A percentile compares a stretch with the other conserved stretches of the same genome.
Conservation (phyloP, 2,329 filamentous ascomycete genomes). For the Aspergillus carbonarius region DNA sequence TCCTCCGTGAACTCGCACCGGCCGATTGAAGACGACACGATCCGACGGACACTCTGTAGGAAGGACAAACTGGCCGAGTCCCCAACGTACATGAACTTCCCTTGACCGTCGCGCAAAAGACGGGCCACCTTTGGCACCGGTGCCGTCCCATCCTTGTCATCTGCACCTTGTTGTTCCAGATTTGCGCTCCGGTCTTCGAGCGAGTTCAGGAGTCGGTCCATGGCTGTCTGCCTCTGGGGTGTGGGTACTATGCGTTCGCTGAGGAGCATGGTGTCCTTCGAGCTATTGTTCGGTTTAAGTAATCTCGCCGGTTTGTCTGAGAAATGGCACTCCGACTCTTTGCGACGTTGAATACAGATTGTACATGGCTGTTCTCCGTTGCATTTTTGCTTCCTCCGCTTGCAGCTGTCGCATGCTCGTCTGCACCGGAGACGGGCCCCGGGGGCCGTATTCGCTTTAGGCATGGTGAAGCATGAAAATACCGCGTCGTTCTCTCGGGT, state of each 20-base stretch:
- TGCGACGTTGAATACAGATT: slow-evolving; percentile 49
- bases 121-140: slow-evolving; percentile 43
- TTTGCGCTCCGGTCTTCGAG: slow-evolving; percentile 33
- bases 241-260: slow-evolving; percentile 32
- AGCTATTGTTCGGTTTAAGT: slow-evolving; percentile 28
- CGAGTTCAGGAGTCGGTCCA: slow-evolving; percentile 35
- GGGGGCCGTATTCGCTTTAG: slow-evolving; percentile 30
- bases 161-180: slow-evolving; percentile 28
- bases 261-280: slow-evolving; percentile 34
- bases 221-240: slow-evolving; percentile 34
- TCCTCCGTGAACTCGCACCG: slow-evolving; percentile 44
- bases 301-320: slow-evolving; percentile 36
- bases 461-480: slow-evolving; percentile 21
- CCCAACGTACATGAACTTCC: slow-evolving; percentile 56
- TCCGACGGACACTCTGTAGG: slow-evolving; percentile 52
- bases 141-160: slow-evolving; percentile 35
- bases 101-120: slow-evolving; percentile 53
- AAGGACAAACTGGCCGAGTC: slow-evolving; percentile 56
- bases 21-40: slow-evolving; percentile 49
- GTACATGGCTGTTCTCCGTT: slow-evolving; percentile 52
- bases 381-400: slow-evolving; percentile 53
- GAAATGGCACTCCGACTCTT: slow-evolving; percentile 44
- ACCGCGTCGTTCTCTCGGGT: neutral
- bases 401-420: slow-evolving; percentile 48
- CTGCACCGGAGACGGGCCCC: slow-evolving; percentile 36